These are phyloP conservation scores for Aureobasidium sp. DNA, from an alignment of 2,329 filamentous ascomycete genomes.

Conservation along the genomic window DNA sequence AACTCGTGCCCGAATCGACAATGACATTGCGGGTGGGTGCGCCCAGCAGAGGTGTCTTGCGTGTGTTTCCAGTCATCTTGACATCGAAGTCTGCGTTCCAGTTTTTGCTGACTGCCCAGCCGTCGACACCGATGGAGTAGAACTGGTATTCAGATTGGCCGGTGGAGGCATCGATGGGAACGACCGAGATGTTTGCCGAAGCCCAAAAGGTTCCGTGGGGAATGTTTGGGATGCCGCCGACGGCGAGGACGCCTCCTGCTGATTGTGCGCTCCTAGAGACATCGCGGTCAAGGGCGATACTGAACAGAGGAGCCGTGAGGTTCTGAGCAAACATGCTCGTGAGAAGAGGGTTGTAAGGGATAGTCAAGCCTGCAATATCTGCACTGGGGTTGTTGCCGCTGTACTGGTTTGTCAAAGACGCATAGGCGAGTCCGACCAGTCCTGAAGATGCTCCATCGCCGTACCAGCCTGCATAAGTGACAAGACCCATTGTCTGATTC, in stretches of 20 bases:
- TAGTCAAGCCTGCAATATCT: conserved; percentile 19
- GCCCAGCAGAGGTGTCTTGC: conserved; percentile 10
- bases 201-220: conserved; percentile 26
- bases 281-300: conserved; percentile 39
- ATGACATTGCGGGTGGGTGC: conserved; percentile 27
- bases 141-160: conserved; percentile 30
- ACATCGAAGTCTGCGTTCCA: conserved; percentile 23
- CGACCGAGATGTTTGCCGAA: conserved; percentile 24
- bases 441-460: conserved; percentile 37
- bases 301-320: conserved; percentile 41
- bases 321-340: conserved; percentile 42
- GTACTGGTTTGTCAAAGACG: conserved; percentile 40
- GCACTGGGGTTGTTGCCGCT: conserved; percentile 23
- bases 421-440: conserved; percentile 47
- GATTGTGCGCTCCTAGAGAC: conserved; percentile 2
- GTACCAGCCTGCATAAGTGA: conserved; percentile 29
- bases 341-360: conserved; percentile 45
- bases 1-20: conserved; percentile 39
- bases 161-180: conserved; percentile 21
- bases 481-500: conserved; percentile 42
- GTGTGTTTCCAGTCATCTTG: conserved; percentile 17
- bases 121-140: conserved; percentile 33
- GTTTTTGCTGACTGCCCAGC: conserved; percentile 25
- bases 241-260: conserved; percentile 39
- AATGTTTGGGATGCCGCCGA: conserved; percentile 46